Base-by-base conservation (phyloP, 73 alveolate genomes). In the Paramecium tetraurelia region DNA sequence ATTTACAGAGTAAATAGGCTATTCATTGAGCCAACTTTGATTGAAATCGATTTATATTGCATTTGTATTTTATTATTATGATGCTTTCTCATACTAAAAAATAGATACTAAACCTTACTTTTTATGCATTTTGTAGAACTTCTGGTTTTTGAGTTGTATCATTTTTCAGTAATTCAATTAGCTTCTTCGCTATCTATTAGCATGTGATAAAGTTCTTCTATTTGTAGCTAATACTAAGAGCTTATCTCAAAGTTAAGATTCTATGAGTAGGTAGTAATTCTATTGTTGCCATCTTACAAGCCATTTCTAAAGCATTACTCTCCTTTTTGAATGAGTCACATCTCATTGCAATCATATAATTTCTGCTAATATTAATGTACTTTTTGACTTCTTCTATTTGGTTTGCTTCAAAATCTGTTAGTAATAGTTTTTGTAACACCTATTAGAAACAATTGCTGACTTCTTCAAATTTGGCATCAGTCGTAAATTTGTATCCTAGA, bases 71-170 rank as follows among this genome's bases (percentile, higher is more conserved):
- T 71, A 76, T 31, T 77, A 41, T 44, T 33, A 46, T 10, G 92
- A 69, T 2, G 89, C 89, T 89, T 72, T 89, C 31, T 80, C 90
- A 46, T 41, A 40, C 90, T 80, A 80, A 10, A 4, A 0, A 27
- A 11, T 31, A 1, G 4, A 36, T 22, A 44, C 2, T 5, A n/a
- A 43, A 20, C 4, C 9, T 44, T 58, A 89, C 86, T 71, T 89
- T 89, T 89, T 70, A 70, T 70, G 94, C 94, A 69, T 83, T 89
- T 89, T 69, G 27, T 72, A 89, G 57, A 18, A 89, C 94, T 89
- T 89, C 94, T 16, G 94, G 94, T 89, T 89, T 89, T 18, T 58
- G 33, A 12, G 94, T 71, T 7, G 89, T 59, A 46, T 89, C 87
- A 44, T 58, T 59, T 71, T 89, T 83, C 24, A 89, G 4, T 20